Base-by-base conservation (phyloP, 2,329 filamentous ascomycete species). In the Proliferodiscus dingleyae region DNA sequence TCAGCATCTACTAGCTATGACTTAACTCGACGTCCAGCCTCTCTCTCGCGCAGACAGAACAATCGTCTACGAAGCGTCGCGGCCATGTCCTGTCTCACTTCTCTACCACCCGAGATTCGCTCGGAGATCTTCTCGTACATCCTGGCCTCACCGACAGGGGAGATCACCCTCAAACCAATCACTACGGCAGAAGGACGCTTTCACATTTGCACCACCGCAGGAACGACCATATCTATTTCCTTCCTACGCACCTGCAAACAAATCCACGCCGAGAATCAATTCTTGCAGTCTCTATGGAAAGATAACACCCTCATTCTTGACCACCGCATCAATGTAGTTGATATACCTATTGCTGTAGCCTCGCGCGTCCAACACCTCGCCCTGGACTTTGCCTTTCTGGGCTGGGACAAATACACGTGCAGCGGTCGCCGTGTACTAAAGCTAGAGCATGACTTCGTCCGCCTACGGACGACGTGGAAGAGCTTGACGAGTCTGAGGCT, bases 91-190 rank as follows among this genome's bases (percentile, higher is more conserved):
- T 32, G n/a, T 8, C 29, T 32, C 13, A 8, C 23, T 13, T 2
- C 2, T 10, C 41, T 44, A 15, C 41, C 24, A 22, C n/a, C 23
- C 22, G 41, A 44, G 23, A 15, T 44, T 2, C 45, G 43, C 8
- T 37, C 37, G 5, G 24, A 49, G 11, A 51, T 53, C 5, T 51
- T 45, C 34, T 15, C 34, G 9, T 32, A 44, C 7, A 46, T 46
- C 26, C 43, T 52, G 26, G 22, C 23, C 36, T 49, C 40, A 22
- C 43, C 37, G 15, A 36, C 26, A n/a, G 30, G 8, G 36, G 34
- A 8, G 11, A 13, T 32, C 22, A 28, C 28, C 22, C 34, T 37
- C 26, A 18, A 45, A 29, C 30, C 15, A 5, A 16, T 23, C 8
- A 18, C 41, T 10, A 39, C 23, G n/a, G n/a, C n/a, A n/a, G n/a